Evolutionary conservation across 768 basidiomycete species (phyloP).

Genomic region (Inosperma sp.): DNA sequence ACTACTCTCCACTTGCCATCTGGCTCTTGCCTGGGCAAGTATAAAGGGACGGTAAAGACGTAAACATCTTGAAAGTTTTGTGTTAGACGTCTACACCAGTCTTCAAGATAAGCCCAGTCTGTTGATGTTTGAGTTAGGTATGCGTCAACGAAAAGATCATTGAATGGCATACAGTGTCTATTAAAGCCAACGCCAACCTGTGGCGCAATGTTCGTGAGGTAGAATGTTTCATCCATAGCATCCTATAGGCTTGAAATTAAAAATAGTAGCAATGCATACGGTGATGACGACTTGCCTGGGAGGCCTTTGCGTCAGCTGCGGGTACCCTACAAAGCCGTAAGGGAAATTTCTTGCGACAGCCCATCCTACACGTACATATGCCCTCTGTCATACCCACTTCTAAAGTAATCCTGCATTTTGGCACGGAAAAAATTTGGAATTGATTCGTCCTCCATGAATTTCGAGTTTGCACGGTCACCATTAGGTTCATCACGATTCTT

Average conservation of each 20-base stretch:
- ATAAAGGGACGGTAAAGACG: constrained; percentile 96
- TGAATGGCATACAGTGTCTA: constrained; percentile 70
- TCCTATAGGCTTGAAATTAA: constrained; percentile 36
- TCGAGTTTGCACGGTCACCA: constrained; percentile 71
- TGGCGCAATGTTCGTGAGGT: constrained; percentile 93
- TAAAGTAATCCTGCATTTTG: constrained; percentile 82
- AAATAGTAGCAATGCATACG: neutral
- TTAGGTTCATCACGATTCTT: constrained; percentile 30
- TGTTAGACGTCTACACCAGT: constrained; percentile 91
- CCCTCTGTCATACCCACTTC: constrained; percentile 91
- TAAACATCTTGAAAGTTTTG: constrained; percentile 90
- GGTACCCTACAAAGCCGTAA: constrained; percentile 62
- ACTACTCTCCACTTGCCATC: constrained; percentile 98
- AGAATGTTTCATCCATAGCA: constrained; percentile 97
- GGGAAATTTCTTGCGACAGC: neutral
- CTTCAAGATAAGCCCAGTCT: constrained; percentile 98
- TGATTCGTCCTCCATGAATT: constrained; percentile 78
- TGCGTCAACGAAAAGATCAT: neutral
- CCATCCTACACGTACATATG: constrained; percentile 68
- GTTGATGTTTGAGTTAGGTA: constrained; percentile 1
- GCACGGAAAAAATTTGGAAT: constrained; percentile 78
- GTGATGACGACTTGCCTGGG: constrained; percentile 49
- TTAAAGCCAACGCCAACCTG: constrained; percentile 99
- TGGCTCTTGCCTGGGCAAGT: constrained; percentile 76
- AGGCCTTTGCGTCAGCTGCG: constrained; percentile 90